Conservation (phyloP, 2,329 filamentous ascomycete genomes). For the Trichoderma sp. region DNA sequence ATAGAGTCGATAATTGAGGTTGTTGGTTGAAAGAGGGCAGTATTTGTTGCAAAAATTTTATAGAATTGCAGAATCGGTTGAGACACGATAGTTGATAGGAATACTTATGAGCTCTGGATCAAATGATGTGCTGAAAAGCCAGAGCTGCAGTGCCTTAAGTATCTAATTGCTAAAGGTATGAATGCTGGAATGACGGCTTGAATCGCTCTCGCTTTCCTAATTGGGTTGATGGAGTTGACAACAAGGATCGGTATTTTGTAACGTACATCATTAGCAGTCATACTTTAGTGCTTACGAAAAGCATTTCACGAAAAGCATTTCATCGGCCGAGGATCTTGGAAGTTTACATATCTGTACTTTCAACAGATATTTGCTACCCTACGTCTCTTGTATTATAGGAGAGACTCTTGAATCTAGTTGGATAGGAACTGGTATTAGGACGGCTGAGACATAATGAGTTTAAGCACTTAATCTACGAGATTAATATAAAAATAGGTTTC, state of each 20-base stretch:
- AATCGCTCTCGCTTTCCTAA: not conserved
- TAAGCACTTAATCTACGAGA: not conserved
- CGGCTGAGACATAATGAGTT: not conserved
- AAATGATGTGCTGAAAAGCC: not conserved
- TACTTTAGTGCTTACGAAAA: not conserved
- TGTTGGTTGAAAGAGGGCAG: no score
- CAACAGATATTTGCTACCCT: not conserved
- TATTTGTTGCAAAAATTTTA: no score
- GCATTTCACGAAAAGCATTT: not conserved
- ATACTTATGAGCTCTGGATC: not conserved
- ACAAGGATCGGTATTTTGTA: not conserved
- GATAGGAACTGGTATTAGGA: not conserved
- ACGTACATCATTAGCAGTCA: not conserved
- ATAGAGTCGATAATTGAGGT: not conserved
- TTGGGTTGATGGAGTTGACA: not conserved
- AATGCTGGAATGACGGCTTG: not conserved
- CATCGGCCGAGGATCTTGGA: not conserved
- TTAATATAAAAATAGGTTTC: not conserved
- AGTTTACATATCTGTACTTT: not conserved
- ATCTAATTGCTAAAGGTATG: not conserved
- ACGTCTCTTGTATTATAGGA: not conserved
- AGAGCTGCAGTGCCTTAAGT: not conserved
- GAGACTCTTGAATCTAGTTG: not conserved
- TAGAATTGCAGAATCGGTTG: not conserved
- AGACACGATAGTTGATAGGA: not conserved